These are phyloP conservation scores for Pseudozyma hubeiensis DNA, from an alignment of 1,284 basidiomycete genomes.

Conservation along the genomic window DNA sequence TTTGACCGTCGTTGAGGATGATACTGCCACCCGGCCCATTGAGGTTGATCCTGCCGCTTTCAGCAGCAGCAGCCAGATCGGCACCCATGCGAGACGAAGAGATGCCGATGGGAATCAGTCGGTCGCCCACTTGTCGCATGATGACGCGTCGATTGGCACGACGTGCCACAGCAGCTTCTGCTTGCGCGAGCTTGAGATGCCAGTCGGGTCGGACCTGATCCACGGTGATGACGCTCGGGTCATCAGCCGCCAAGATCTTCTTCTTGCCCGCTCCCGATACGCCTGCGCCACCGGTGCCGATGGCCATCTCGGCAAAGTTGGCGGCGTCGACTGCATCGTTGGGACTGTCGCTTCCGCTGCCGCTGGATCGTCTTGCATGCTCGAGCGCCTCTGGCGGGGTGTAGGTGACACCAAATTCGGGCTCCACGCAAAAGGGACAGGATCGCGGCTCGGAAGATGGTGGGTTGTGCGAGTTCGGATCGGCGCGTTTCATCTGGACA, in stretches of 20 bases:
- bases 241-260: constrained; percentile 52
- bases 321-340: constrained; percentile 46
- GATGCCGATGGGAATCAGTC: constrained; percentile 94
- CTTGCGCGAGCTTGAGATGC: constrained; percentile 58
- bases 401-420: constrained; percentile 95
- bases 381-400: constrained; percentile 77
- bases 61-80: constrained; percentile 54
- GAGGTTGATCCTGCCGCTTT: constrained; percentile 49
- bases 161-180: constrained; percentile 57
- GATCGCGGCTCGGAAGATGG: constrained; percentile 73
- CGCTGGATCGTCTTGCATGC: constrained; percentile 24
- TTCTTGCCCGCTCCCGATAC: constrained; percentile 28
- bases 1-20: constrained; percentile 60
- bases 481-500: constrained; percentile 96
- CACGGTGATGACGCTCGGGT: constrained; percentile 59
- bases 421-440: constrained; percentile 96
- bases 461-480: constrained; percentile 73
- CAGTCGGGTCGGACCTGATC: constrained; percentile 66
- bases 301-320: constrained; percentile 55
- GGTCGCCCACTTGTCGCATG: constrained; percentile 97
- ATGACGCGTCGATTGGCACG: constrained; percentile 91
- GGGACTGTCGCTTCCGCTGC: constrained; percentile 27
- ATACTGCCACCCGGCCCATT: constrained; percentile 67
- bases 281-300: constrained; percentile 48
- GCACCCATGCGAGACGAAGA: constrained; percentile 74